Evolutionary conservation across 306 rosid species (phyloP), one percentile per base, ranked within the genome.

Genomic region (Vachellia pachyceras): DNA sequence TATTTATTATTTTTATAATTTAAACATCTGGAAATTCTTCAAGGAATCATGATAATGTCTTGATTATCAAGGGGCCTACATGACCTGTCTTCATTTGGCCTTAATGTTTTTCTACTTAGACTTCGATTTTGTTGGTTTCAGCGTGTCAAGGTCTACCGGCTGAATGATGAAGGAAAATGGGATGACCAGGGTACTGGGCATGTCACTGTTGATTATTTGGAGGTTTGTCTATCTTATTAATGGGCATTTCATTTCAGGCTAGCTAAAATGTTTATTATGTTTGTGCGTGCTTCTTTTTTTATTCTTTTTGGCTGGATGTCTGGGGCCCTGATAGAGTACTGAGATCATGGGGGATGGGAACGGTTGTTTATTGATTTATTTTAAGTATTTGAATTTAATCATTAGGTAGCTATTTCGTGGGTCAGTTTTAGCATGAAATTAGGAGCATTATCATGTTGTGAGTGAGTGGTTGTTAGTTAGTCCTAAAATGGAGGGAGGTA

Each of bases 181-280:
- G 98, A 94, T 83, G 98, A 94, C 83, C 98, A 92, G 85, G 98
- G 98, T 78, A 94, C 98, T 78, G 98, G 98, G 63, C 97, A 92
- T 42, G 93, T 91, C 76, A 85, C 93, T 79, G 93, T 94, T 81
- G 97, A 94, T 86, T 94, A 87, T 90, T 36, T 91, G 83, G 97
- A 94, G 97, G 98, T 94, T 61, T 74, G 87, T 92, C 76, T 52
- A 14, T 58, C 33, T 55, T 71, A 33, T 78, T 70, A 61, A 33
- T 79, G 20, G 71, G 61, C 44, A 22, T 85, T 80, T 84, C 60
- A 35, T 82, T 37, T 72, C 69, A 52, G 50, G 33, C 75, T n/a
- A n/a, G n/a, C n/a, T 47, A 41, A 41, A 33, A 77, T 77, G 75
- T 20, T 55, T 36, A 50, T 73, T 66, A n/a, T n/a, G 39, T 2